Base-by-base conservation (phyloP, 1,284 basidiomycete species). In the Neonothopanus nambi region DNA sequence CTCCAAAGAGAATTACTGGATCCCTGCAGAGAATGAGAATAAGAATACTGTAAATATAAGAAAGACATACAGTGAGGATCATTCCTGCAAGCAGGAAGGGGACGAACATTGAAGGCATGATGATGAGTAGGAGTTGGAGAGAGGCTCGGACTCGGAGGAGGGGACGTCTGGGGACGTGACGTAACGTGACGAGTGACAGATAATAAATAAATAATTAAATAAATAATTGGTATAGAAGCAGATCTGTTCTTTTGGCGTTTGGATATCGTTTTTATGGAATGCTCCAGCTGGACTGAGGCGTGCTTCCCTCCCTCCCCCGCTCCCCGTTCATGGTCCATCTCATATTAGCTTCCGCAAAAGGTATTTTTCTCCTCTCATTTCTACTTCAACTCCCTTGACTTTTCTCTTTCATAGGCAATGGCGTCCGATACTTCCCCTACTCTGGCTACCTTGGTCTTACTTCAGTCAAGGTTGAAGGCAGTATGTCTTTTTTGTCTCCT, bases 1-100 rank as follows among this genome's bases (percentile, higher is more conserved):
- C 76, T 80, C 85, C 87, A 91, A 38, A 91, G 74, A 4, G 88
- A 90, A 67, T 91, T 91, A 66, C 80, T 84, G 57, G 88, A 84
- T 53, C 89, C 88, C 87, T 89, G 61, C 17, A 52, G 37, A 52
- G 60, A 37, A 45, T 8, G 6, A 49, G 38, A 55, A 15, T 47
- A 18, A 30, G 35, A 12, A 43, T 15, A 42, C 20, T 11, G 30
- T 30, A 21, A 42, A 3, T 13, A 49, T 26, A 6, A 18, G 45
- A 39, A 17, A 12, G 3, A 67, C 76, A 28, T 57, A 87, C 90
- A 7, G 90, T 91, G 59, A 90, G 68, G 63, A 92, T 85, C 90
- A 92, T 92, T 47, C 89, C 90, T 54, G 75, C 83, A 23, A 92
- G 67, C 63, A 77, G 72, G 64, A 77, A 62, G 46, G 76, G 75